These are phyloP conservation scores for Vachellia pachyceras DNA, from an alignment of 306 rosid genomes.

Conservation along the genomic window DNA sequence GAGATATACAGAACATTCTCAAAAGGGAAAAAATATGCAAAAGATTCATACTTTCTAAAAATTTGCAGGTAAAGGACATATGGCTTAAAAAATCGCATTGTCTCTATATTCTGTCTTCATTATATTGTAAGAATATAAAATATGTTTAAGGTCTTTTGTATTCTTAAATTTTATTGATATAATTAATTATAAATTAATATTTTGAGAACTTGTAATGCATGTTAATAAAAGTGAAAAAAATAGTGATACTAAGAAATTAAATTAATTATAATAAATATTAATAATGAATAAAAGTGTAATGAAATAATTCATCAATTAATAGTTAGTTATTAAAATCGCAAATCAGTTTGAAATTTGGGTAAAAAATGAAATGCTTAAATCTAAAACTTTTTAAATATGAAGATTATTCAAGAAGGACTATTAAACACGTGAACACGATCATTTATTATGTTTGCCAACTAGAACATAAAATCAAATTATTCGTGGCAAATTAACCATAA, in stretches of 20 bases:
- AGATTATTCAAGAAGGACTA: too few relatives aligned
- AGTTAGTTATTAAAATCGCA: too few relatives aligned
- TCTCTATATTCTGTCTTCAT: neutral
- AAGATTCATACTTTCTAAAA: slow-evolving; percentile 38
- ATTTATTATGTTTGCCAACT: too few relatives aligned
- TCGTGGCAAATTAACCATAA: neutral
- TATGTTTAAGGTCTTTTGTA: neutral
- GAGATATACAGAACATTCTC: neutral
- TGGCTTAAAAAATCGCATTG: slow-evolving; percentile 7
- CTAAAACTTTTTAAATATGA: too few relatives aligned
- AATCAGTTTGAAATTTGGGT: too few relatives aligned
- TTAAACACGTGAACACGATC: too few relatives aligned
- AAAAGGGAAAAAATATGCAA: neutral
- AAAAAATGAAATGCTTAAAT: too few relatives aligned
- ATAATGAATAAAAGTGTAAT: neutral
- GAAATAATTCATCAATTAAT: neutral
- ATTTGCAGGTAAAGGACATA: too few relatives aligned
- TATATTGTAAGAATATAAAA: neutral
- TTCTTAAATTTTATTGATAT: neutral
- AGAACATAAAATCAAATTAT: too few relatives aligned
- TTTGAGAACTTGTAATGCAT: neutral
- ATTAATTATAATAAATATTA: neutral
- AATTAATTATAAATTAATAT: neutral
- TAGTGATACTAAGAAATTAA: neutral
- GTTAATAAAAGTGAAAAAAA: neutral